Evolutionary conservation across 371 early-diverging fungal genomes (phyloP).

Genomic region (Mortierella sp.): DNA sequence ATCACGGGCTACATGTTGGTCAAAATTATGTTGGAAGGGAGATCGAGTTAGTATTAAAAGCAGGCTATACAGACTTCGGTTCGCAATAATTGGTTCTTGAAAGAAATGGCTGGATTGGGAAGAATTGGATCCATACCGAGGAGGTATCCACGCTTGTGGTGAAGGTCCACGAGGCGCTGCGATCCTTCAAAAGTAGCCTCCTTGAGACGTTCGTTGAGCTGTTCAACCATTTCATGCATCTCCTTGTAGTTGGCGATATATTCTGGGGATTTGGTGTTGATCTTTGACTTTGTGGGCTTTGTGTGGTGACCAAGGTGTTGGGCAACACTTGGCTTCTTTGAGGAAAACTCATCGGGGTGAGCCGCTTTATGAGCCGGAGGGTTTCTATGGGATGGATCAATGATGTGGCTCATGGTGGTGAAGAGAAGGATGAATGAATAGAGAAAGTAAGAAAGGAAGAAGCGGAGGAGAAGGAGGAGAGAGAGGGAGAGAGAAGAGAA

Average conservation of each 20-base stretch:
- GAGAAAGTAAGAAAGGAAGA: background rate
- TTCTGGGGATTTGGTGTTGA: constrained; percentile 58
- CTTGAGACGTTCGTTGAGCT: constrained; percentile 67
- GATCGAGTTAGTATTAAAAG: too few relatives aligned
- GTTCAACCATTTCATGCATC: constrained; percentile 68
- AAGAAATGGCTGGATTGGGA: background rate
- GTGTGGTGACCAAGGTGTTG: constrained; percentile 45
- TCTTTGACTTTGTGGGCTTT: constrained; percentile 49
- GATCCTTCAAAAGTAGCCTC: constrained; percentile 73
- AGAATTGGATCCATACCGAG: constrained; percentile 61
- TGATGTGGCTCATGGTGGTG: constrained; percentile 38
- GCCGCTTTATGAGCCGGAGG: constrained; percentile 34
- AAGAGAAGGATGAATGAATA: background rate
- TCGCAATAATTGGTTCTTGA: too few relatives aligned
- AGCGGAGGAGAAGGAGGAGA: background rate
- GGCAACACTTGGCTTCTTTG: constrained; percentile 26
- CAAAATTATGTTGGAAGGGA: background rate
- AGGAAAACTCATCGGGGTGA: constrained; percentile 30
- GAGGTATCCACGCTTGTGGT: constrained; percentile 75
- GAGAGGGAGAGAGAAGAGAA: background rate
- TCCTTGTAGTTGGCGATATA: constrained; percentile 72
- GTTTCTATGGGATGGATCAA: constrained; percentile 41
- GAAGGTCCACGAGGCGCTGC: constrained; percentile 67
- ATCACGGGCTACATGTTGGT: constrained; percentile 64
- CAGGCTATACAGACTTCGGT: too few relatives aligned